These are phyloP conservation scores for Thelonectria discophora DNA, from an alignment of 2,329 filamentous ascomycete species.

Conservation along the genomic window DNA sequence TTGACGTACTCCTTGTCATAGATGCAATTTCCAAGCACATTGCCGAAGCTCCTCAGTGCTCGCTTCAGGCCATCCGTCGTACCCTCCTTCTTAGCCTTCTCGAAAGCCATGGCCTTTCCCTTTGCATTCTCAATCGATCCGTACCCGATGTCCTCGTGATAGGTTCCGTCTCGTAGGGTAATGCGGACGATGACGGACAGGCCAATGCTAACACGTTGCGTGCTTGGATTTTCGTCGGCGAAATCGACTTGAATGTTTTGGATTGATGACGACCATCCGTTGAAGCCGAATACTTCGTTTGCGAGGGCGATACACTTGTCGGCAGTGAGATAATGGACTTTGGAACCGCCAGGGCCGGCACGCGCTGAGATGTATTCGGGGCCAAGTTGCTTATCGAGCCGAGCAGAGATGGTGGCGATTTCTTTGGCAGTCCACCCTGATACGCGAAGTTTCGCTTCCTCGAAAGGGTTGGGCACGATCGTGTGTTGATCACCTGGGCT, in stretches of 20 bases:
- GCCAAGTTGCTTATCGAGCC: slow-evolving; percentile 91
- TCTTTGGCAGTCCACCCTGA: slow-evolving; percentile 88
- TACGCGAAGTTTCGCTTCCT: slow-evolving; percentile 73
- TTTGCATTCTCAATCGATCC: slow-evolving; percentile 96
- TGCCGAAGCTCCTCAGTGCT: slow-evolving; percentile 89
- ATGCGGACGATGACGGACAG: slow-evolving; percentile 91
- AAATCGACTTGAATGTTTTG: slow-evolving; percentile 96
- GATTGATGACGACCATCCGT: slow-evolving; percentile 97
- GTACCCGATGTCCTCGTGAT: slow-evolving; percentile 96
- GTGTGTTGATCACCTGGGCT: slow-evolving; percentile 74
- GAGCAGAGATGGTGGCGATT: slow-evolving; percentile 85
- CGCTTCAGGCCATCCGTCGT: slow-evolving; percentile 95
- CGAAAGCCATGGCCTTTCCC: slow-evolving; percentile 93
- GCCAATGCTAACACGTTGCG: slow-evolving; percentile 82
- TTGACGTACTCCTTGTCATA: slow-evolving; percentile 95
- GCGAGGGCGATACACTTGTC: slow-evolving; percentile 96
- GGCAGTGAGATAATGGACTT: slow-evolving; percentile 92
- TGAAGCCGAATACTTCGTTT: slow-evolving; percentile 96
- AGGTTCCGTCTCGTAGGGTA: slow-evolving; percentile 92
- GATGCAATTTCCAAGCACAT: slow-evolving; percentile 96
- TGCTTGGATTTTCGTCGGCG: slow-evolving; percentile 84
- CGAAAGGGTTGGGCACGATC: slow-evolving; percentile 78
- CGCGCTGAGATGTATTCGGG: slow-evolving; percentile 95
- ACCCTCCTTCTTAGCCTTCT: slow-evolving; percentile 98
- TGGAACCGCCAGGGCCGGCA: slow-evolving; percentile 81